A percentile compares a stretch with the other conserved stretches of the same genome.
Evolutionary conservation across 345 rosid species (phyloP).

Genomic region (Dovyalis caffra): DNA sequence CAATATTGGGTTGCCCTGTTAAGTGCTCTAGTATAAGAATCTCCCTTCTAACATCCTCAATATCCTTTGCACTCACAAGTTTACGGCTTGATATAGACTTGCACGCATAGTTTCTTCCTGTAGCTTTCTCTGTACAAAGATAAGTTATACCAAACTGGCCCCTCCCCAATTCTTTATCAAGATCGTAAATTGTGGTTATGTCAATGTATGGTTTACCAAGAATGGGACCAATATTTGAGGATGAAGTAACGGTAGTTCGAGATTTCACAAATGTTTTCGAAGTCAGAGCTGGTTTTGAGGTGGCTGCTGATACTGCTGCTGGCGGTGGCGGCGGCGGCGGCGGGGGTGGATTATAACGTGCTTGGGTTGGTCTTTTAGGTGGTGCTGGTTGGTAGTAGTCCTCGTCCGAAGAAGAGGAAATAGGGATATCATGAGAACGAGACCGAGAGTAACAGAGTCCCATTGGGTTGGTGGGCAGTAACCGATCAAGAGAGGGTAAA

Average conservation of each 20-base stretch:
- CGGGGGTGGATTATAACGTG: neutral
- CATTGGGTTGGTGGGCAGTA: constrained; percentile 23
- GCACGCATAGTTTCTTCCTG: constrained; percentile 24
- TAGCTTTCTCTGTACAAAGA: constrained; percentile 22
- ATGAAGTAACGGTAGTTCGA: neutral
- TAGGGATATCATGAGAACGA: constrained; percentile 49
- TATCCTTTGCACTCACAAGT: constrained; percentile 18
- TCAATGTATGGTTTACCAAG: constrained; percentile 27
- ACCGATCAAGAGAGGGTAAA: neutral
- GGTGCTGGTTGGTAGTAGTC: constrained; percentile 25
- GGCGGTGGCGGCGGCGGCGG: neutral
- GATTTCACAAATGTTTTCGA: constrained; percentile 12
- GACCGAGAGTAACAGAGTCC: constrained; percentile 47
- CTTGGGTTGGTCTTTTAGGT: constrained; percentile 27
- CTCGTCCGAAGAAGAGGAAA: constrained; percentile 40
- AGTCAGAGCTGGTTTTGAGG: constrained; percentile 1
- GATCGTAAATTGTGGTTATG: constrained; percentile 18
- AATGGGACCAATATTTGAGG: constrained; percentile 32
- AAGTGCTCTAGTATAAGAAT: constrained; percentile 28
- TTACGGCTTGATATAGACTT: constrained; percentile 25
- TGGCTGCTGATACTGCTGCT: too few relatives aligned
- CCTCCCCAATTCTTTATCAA: constrained; percentile 26
- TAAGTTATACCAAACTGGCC: constrained; percentile 31
- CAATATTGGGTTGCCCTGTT: constrained; percentile 34
- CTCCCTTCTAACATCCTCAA: constrained; percentile 29